Evolutionary conservation across 2,329 filamentous ascomycete species (phyloP).

Genomic region (Aspergillus eucalypticola): DNA sequence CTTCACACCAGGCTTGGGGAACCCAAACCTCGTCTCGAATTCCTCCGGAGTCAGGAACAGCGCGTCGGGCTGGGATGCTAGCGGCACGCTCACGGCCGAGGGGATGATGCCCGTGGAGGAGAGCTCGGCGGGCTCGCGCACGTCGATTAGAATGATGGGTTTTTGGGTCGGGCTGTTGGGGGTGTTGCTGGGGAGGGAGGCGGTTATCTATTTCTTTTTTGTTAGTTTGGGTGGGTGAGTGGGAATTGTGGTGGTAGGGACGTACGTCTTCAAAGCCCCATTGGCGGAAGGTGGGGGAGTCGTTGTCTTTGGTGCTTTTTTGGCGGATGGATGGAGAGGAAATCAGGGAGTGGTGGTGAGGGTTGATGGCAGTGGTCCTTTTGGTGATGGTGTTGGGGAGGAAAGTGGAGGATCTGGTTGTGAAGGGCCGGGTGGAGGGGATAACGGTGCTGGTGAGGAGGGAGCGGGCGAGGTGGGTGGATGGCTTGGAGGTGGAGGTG

Average conservation of each 20-base stretch:
- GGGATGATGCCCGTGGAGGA: conserved; percentile 64
- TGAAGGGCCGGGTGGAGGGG: not conserved
- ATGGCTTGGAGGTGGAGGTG: not conserved
- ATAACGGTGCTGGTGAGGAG: not conserved
- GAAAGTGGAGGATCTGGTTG: not conserved
- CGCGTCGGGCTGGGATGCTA: conserved; percentile 74
- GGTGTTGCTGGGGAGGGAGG: conserved; percentile 32
- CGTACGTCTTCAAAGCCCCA: conserved; percentile 42
- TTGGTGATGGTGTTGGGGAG: not conserved
- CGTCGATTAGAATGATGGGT: conserved; percentile 45
- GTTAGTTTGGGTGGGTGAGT: not conserved
- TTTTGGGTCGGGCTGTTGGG: conserved; percentile 23
- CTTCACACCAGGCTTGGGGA: conserved; percentile 63
- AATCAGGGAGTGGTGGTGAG: not conserved
- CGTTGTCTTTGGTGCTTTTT: conserved; percentile 16
- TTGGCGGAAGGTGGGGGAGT: conserved; percentile 19
- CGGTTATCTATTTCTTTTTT: conserved; percentile 33
- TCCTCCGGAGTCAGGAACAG: conserved; percentile 75
- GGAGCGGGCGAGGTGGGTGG: not conserved
- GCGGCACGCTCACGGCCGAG: conserved; percentile 76
- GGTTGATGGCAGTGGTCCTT: not conserved
- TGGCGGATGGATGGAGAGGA: conserved; percentile 15
- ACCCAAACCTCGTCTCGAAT: conserved; percentile 81
- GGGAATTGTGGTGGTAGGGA: not conserved
- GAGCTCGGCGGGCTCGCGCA: conserved; percentile 52